A percentile compares a stretch with the other conserved stretches of the same genome.
phyloP scores from a whole-genome alignment of 2,329 filamentous ascomycete species.

The Aspergillus sp. region DNA sequence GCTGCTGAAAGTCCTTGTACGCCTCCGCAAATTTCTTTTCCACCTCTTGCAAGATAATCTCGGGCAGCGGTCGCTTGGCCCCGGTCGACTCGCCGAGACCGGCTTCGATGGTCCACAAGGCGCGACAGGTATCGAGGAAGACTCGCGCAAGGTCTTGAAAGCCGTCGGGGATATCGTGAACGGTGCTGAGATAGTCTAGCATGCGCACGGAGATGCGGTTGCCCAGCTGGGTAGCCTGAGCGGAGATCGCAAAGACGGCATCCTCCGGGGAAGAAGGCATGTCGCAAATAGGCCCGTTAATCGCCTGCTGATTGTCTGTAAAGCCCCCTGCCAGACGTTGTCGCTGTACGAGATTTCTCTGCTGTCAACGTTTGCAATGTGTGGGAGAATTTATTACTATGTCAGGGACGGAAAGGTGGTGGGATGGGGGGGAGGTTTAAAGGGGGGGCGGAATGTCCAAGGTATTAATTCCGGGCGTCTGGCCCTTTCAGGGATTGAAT shows the following conservation, averaged over 20 bases:
- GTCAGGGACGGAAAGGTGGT: too few relatives aligned
- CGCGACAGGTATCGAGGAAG: slow-evolving; percentile 66
- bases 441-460: background rate
- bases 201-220: slow-evolving; percentile 65
- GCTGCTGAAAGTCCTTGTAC: slow-evolving; percentile 60
- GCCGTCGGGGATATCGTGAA: slow-evolving; percentile 55
- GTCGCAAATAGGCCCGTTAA: background rate
- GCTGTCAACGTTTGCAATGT: background rate
- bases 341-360: background rate
- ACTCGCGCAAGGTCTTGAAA: slow-evolving; percentile 63
- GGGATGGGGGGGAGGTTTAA: background rate
- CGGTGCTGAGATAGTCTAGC: slow-evolving; percentile 62
- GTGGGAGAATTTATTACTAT: background rate
- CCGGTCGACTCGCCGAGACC: slow-evolving; percentile 58
- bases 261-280: slow-evolving; percentile 15
- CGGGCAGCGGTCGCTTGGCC: slow-evolving; percentile 55
- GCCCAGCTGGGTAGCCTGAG: slow-evolving; percentile 58
- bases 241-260: slow-evolving; percentile 45
- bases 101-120: slow-evolving; percentile 67
- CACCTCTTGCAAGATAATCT: slow-evolving; percentile 63
- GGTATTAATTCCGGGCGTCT: background rate
- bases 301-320: background rate
- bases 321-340: background rate
- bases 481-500: background rate
- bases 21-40: slow-evolving; percentile 63